phyloP scores from a whole-genome alignment of 106 monocot species.

The Dendrobium chrysotoxum region DNA sequence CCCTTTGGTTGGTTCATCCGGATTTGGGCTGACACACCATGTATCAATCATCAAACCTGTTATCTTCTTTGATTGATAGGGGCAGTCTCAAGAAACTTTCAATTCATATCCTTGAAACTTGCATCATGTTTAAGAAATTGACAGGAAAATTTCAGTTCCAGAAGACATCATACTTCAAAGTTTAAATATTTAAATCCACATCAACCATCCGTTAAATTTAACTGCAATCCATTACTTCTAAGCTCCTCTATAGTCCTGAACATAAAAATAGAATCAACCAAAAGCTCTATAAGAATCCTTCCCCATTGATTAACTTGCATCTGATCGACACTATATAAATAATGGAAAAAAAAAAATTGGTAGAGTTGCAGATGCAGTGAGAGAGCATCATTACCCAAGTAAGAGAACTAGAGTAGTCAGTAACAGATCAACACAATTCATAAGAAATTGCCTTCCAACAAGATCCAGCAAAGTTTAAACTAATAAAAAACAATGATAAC shows the following conservation, averaged over 20 bases:
- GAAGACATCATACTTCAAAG: not conserved
- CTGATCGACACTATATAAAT: not conserved
- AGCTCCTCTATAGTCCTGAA: not conserved
- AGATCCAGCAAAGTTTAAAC: not conserved
- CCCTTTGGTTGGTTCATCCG: too few relatives aligned
- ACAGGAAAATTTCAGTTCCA: not conserved
- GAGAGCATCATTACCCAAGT: not conserved
- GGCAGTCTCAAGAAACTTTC: not conserved
- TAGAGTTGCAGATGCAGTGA: not conserved
- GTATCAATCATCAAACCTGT: not conserved
- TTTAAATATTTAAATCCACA: slow-evolving; percentile 4
- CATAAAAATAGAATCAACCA: not conserved
- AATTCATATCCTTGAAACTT: not conserved
- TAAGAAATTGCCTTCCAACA: not conserved
- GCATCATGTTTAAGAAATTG: not conserved
- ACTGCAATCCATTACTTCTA: not conserved
- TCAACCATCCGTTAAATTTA: not conserved
- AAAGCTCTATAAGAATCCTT: not conserved
- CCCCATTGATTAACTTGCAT: not conserved
- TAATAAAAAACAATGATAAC: not conserved
- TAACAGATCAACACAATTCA: not conserved
- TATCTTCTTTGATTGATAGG: not conserved
- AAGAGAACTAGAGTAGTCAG: not conserved
- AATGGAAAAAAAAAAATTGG: not conserved
- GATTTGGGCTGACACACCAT: too few relatives aligned